Evolutionary conservation across 139 green algal species (phyloP).

Genomic region (Chlamydomonas incerta): DNA sequence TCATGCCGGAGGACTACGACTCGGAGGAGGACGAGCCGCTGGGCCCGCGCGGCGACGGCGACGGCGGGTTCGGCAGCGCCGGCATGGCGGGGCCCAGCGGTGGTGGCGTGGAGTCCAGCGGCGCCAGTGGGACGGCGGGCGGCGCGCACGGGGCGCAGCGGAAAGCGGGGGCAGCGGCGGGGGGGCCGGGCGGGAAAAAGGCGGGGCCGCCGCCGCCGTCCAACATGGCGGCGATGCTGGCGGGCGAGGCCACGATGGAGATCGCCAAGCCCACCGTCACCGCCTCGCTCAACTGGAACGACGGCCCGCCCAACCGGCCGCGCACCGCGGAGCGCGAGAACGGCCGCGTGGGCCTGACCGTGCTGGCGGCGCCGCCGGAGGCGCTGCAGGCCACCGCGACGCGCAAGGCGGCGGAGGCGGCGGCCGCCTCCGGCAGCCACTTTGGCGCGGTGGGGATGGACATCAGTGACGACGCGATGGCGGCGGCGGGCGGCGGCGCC

Average conservation of each 20-base stretch:
- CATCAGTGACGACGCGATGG: neutral
- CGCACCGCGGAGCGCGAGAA: conserved; percentile 57
- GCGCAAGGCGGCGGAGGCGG: conserved; percentile 15
- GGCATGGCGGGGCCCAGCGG: too few relatives aligned
- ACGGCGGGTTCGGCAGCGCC: neutral
- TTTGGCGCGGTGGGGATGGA: conserved; percentile 10
- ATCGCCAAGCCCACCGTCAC: conserved; percentile 2
- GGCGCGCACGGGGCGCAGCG: neutral
- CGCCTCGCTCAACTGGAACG: conserved; percentile 2
- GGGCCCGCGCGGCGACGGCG: neutral
- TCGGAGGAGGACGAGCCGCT: neutral
- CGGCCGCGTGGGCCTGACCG: conserved; percentile 70
- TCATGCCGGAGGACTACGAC: neutral
- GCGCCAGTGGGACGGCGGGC: neutral
- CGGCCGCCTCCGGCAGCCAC: neutral
- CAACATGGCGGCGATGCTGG: conserved; percentile 17
- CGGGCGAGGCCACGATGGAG: conserved; percentile 12
- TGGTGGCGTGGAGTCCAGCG: neutral
- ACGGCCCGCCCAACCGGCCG: conserved; percentile 50
- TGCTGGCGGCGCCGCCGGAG: conserved; percentile 59
- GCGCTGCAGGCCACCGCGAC: conserved; percentile 3
- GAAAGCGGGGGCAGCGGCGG: neutral
- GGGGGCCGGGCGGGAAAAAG: neutral
- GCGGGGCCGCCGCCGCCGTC: neutral
- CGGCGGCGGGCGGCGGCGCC: neutral